A percentile compares a stretch with the other conserved stretches of the same genome.
These are phyloP conservation scores for Mortierella hygrophila DNA, from an alignment of 192 early-diverging fungal genomes.

Conservation along the genomic window DNA sequence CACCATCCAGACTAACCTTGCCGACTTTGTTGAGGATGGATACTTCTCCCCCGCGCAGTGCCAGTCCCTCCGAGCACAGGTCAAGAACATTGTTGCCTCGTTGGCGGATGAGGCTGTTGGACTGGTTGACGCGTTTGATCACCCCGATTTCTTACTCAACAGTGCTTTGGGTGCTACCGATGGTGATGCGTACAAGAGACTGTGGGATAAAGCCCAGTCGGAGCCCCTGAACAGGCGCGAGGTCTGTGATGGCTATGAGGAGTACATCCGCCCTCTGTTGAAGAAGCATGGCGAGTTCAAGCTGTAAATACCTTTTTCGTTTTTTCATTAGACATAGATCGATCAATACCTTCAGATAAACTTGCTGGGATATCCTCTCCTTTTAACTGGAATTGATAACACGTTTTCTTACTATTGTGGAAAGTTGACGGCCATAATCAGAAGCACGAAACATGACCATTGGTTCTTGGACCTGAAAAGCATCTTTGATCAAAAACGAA, in stretches of 20 bases:
- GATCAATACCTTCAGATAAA: neutral
- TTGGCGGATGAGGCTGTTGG: conserved; percentile 79
- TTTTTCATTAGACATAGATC: neutral
- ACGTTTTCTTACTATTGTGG: no score
- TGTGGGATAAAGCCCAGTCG: conserved; percentile 43
- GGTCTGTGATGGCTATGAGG: conserved; percentile 53
- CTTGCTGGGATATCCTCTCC: neutral
- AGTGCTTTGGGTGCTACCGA: conserved; percentile 80
- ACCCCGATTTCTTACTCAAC: conserved; percentile 79
- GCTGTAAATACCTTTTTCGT: conserved; percentile 12
- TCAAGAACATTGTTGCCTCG: conserved; percentile 50
- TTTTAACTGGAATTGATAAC: neutral
- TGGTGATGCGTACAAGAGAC: conserved; percentile 77
- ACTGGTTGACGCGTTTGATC: conserved; percentile 81
- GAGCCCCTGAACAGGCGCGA: conserved; percentile 52
- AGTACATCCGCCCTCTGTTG: conserved; percentile 47
- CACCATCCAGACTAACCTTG: conserved; percentile 30
- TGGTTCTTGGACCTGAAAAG: no score
- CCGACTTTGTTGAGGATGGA: conserved; percentile 42
- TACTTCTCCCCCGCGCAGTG: conserved; percentile 32
- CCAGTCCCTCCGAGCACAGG: conserved; percentile 19
- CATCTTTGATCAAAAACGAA: no score
- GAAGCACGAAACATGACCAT: no score
- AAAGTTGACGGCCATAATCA: no score
- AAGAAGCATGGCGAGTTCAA: conserved; percentile 54